Percentiles rank a stretch among this genome's conserved stretches.
Evolutionary conservation across 257 asterid species (phyloP).

Genomic region (Paraleonurus japonicus): DNA sequence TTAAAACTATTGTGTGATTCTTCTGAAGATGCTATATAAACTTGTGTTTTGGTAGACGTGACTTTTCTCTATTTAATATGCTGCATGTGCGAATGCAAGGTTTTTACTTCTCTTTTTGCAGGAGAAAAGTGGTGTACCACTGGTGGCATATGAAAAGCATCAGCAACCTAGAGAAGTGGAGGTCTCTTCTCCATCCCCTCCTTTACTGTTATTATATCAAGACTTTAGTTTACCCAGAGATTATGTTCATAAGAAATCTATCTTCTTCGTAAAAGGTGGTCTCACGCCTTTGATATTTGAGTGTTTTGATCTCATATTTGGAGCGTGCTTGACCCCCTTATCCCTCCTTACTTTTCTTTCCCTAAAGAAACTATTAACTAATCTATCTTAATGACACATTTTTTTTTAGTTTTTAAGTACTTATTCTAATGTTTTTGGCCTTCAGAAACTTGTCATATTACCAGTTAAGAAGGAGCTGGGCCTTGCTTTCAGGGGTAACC

Average conservation of each 20-base stretch:
- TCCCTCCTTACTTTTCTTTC: background rate
- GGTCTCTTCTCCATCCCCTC: slow-evolving; percentile 37
- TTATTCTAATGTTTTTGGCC: slow-evolving; percentile 7
- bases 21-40: background rate
- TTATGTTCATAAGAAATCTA: background rate
- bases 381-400: background rate
- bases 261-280: background rate
- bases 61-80: slow-evolving; percentile 3
- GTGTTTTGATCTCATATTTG: too few species aligned
- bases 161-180: slow-evolving; percentile 70
- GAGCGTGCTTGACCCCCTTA: background rate
- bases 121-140: slow-evolving; percentile 59
- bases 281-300: too few species aligned
- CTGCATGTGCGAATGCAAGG: background rate
- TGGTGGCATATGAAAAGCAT: slow-evolving; percentile 62
- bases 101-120: slow-evolving; percentile 22
- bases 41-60: background rate
- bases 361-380: background rate
- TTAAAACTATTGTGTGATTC: background rate
- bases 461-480: slow-evolving; percentile 68
- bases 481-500: slow-evolving; percentile 58
- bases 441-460: slow-evolving; percentile 54
- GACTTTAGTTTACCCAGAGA: background rate
- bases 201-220: slow-evolving; percentile 1
- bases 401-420: background rate